Evolutionary conservation across 495 filamentous ascomycete species (phyloP), one percentile per base, ranked within the genome.

Genomic region (Penicillium silybi): DNA sequence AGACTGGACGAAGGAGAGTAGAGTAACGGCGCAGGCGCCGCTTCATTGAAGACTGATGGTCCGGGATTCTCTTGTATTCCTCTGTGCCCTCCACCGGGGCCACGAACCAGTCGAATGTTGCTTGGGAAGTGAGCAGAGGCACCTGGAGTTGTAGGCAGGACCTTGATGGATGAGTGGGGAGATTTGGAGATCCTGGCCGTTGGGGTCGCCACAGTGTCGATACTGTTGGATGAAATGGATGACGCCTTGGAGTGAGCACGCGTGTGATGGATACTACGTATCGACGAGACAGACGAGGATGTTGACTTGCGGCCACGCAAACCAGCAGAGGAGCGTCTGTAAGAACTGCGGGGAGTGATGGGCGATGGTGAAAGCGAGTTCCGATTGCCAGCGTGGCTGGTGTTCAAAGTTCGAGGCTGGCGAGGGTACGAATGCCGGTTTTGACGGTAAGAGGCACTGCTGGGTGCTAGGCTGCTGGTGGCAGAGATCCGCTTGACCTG

Each of bases 251-350:
- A 96, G 63, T 96, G 93, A 22, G 85, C 82, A 63, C 95, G 91
- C 45, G 66, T 67, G 47, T 95, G 90, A 60, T 95, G 91, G 59
- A 97, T 89, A 40, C 88, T 93, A 40, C 92, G 85, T 53, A 97
- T 85, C 0, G 90, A 96, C 15, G 90, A 96, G 18, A 98, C 83
- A 9, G 93, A 97, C 2, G 91, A 96, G 5, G 92, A 97, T 3
- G 93, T 97, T 2, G 92, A 97, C 66, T 96, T 97, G 52, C 93
- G 82, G 26, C 93, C 95, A 37, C 92, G 84, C 17, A 97, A 78
- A 38, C 88, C 89, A 19, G 80, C 82, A 7, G 85, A 85, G 39
- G 80, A 75, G 19, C 87, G 88, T 26, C 92, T 81, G 56, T 92
- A 86, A 2, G 88, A 91, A 19, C 88, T 87, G 32, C 89, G 84